Evolutionary conservation across 306 rosid species (phyloP).

Genomic region (Psophocarpus tetragonolobus): DNA sequence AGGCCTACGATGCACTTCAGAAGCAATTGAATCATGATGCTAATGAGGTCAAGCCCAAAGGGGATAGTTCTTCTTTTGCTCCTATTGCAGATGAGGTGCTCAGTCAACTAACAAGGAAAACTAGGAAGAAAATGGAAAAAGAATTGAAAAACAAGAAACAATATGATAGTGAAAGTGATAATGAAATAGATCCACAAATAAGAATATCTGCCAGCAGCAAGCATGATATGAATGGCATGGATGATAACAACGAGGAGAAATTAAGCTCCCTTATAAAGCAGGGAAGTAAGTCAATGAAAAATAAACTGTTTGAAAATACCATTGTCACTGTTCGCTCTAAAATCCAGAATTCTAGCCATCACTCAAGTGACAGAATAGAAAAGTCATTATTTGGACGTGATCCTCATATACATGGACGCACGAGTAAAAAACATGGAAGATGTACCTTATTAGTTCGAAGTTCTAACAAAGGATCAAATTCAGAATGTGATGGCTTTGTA

Average conservation of each 20-base stretch:
- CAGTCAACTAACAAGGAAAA: constrained; percentile 85
- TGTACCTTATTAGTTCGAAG: constrained; percentile 75
- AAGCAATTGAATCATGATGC: constrained; percentile 71
- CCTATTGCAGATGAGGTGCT: constrained; percentile 75
- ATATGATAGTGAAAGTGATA: constrained; percentile 55
- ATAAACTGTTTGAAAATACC: constrained; percentile 59
- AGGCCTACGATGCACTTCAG: constrained; percentile 89
- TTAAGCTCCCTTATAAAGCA: constrained; percentile 77
- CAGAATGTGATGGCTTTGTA: constrained; percentile 74
- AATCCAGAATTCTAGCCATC: constrained; percentile 44
- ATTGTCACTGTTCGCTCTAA: constrained; percentile 44
- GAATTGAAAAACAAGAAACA: constrained; percentile 68
- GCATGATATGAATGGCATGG: constrained; percentile 54
- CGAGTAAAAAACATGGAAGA: constrained; percentile 67
- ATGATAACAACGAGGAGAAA: constrained; percentile 71
- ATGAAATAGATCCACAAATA: constrained; percentile 40
- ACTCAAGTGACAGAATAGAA: constrained; percentile 43
- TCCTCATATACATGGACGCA: constrained; percentile 65
- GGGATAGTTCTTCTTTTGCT: constrained; percentile 50
- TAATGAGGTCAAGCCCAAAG: constrained; percentile 48
- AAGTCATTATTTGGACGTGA: constrained; percentile 47
- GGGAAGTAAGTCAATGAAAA: constrained; percentile 66
- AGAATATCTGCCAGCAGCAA: constrained; percentile 47
- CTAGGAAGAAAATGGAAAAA: constrained; percentile 79
- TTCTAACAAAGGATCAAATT: constrained; percentile 60